Base-by-base conservation (phyloP, 2,329 filamentous ascomycete species). In the Colletotrichum australisinense region DNA sequence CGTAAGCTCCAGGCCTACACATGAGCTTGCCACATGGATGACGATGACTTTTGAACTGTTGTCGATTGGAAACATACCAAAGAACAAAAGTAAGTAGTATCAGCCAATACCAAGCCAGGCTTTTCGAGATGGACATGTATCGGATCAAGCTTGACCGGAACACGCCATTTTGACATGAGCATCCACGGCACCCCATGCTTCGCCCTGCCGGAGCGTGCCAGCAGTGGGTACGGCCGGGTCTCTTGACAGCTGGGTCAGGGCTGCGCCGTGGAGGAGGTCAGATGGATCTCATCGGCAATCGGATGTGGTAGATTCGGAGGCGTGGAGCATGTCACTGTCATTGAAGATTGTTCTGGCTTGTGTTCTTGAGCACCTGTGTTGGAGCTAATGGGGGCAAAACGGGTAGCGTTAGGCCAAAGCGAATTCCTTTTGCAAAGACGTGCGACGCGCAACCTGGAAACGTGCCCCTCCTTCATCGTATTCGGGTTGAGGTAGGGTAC, bases 251-350 rank as follows among this genome's bases (percentile, higher is more conserved):
- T 52, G 26, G 58, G 55, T 60, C 38, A 59, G 63, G 65, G 70
- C 60, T 22, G 58, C 66, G 66, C 69, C 53, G 55, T 52, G 55
- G 69, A 60, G 12, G 32, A 24, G 60, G 60, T 70, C 46, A 70
- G 70, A 57, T 70, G 64, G 63, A 66, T 73, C 64, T 69, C 46
- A 66, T 73, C 73, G 69, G 69, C 65, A 69, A 73, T 73, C 69
- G 67, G 65, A 32, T 26, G 22, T 46, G 24, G 69, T 28, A 62
- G 58, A 68, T 59, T 46, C 7, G 28, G 22, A 65, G 55, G 32
- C 55, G 59, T 42, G 35, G 67, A 35, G 63, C 38, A 46, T 63
- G n/a, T 63, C 24, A 49, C 59, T 49, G 42, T 49, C 46, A 19
- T 24, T 30, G 22, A 12, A 28, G 14, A 14, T 11, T 28, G 5